phyloP scores from a whole-genome alignment of 306 rosid genomes.

The Fagus sylvatica region DNA sequence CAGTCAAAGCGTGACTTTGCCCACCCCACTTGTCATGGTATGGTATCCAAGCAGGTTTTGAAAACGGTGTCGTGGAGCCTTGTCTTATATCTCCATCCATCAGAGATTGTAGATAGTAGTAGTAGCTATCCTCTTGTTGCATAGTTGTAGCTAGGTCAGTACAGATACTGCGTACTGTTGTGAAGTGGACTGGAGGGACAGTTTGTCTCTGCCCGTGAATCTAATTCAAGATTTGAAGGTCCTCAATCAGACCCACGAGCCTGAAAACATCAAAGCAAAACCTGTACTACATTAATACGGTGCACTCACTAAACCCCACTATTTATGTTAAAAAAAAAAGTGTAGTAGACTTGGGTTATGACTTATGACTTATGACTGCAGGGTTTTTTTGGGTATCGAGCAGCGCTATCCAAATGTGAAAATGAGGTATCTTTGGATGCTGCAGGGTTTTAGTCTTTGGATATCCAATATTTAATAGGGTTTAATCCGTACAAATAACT shows the following conservation, averaged over 20 bases:
- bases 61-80: slow-evolving; percentile 34
- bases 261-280: slow-evolving; percentile 23
- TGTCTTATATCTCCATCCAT: background rate
- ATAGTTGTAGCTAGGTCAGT: slow-evolving; percentile 54
- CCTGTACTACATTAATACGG: slow-evolving; percentile 39
- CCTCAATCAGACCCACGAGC: background rate
- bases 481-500: background rate
- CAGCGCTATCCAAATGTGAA: slow-evolving; percentile 26
- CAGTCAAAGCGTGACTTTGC: slow-evolving; percentile 2
- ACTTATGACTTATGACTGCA: slow-evolving; percentile 21
- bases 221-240: slow-evolving; percentile 31
- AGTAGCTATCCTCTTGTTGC: slow-evolving; percentile 16
- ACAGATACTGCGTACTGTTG: slow-evolving; percentile 52
- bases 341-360: background rate
- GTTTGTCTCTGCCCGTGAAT: slow-evolving; percentile 60
- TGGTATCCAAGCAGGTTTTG: background rate
- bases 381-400: slow-evolving; percentile 12
- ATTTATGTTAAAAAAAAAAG: slow-evolving; percentile 24
- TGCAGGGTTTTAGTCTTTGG: slow-evolving; percentile 6
- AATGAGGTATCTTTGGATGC: slow-evolving; percentile 20
- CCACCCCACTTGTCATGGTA: background rate
- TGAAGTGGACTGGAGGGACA: slow-evolving; percentile 78
- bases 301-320: slow-evolving; percentile 27
- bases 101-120: background rate
- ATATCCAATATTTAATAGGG: slow-evolving; percentile 9